A percentile compares a stretch with the other conserved stretches of the same genome.
phyloP scores from a whole-genome alignment of 495 filamentous ascomycete species.

The Lineolata rhizophorae region DNA sequence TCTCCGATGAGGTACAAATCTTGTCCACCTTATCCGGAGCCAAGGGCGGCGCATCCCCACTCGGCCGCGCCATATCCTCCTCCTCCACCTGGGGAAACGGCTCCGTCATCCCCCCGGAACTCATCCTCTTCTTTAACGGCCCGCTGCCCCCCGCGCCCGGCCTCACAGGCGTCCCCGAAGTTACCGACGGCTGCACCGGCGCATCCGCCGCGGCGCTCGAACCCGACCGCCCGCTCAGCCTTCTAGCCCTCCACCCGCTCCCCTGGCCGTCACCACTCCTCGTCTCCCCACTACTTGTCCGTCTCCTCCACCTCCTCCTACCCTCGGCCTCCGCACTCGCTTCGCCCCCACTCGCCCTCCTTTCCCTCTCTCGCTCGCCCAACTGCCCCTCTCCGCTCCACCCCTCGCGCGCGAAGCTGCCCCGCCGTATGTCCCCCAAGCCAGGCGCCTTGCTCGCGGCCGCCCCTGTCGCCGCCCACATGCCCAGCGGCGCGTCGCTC shows the following conservation, averaged over 20 bases:
- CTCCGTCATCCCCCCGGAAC: too few relatives aligned
- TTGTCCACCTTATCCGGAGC: too few relatives aligned
- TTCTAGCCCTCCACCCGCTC: too few relatives aligned
- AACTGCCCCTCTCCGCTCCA: slow-evolving; percentile 19
- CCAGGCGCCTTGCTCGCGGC: slow-evolving; percentile 21
- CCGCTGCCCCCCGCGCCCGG: too few relatives aligned
- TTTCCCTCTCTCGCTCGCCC: slow-evolving; percentile 5
- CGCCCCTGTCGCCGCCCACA: slow-evolving; percentile 28
- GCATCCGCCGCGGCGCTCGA: too few relatives aligned
- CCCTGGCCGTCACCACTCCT: slow-evolving; percentile 1
- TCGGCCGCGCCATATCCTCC: too few relatives aligned
- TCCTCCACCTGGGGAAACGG: slow-evolving; percentile 12
- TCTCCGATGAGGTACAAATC: too few relatives aligned
- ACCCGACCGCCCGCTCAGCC: too few relatives aligned
- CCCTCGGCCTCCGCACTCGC: slow-evolving; percentile 6
- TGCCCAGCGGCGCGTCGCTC: slow-evolving; percentile 26
- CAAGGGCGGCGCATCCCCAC: too few relatives aligned
- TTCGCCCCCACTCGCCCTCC: slow-evolving; percentile 5
- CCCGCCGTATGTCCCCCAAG: slow-evolving; percentile 20
- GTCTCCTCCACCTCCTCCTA: slow-evolving; percentile 3
- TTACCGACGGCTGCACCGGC: too few relatives aligned
- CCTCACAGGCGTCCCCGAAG: too few relatives aligned
- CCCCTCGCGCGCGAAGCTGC: slow-evolving; percentile 18
- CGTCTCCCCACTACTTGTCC: slow-evolving; percentile 1
- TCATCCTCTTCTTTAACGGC: too few relatives aligned